Base-by-base conservation (phyloP, 2,329 filamentous ascomycete species). In the Neopestalotiopsis rosae region DNA sequence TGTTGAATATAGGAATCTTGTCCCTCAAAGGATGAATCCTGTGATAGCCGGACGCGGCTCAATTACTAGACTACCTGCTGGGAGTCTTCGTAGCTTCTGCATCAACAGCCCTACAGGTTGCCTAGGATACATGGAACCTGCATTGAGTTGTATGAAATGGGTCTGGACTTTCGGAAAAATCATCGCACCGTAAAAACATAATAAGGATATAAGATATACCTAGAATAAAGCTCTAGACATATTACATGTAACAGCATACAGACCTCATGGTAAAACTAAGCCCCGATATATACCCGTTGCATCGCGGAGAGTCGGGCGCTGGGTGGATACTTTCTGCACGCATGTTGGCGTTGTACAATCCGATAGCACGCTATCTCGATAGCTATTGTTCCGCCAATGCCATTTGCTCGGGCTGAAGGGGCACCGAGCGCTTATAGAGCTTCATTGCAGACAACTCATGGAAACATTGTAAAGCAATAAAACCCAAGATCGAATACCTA, bases 401-500 rank as follows among this genome's bases (percentile, higher is more conserved):
- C 24, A 34, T 59, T 58, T 59, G 7, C 57, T 34, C 57, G 30
- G 57, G 57, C 57, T 30, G 57, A 52, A 52, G n/a, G 45, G 45
- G 45, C n/a, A 52, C 45, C 45, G 45, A 52, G 45, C 45, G 45
- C 45, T 52, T 52, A 52, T 52, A 52, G n/a, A 20, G 20, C 9
- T 28, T 52, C 45, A 20, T 5, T 7, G 45, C n/a, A 52, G 17
- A 52, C 45, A 20, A 24, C 3, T 9, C 45, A 4, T 52, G n/a
- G 14, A 52, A 12, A 24, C n/a, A 28, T 52, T 20, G 20, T n/a
- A 52, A 24, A n/a, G 20, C 7, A 20, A 52, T 52, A 52, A 20
- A 52, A 24, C 9, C 9, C 14, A 10, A 52, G 45, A 4, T 28
- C 24, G 20, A 52, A 52, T n/a, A 24, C 24, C 3, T 28, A 49